phyloP scores from a whole-genome alignment of 768 basidiomycete genomes.

The Tulasnella sp. region DNA sequence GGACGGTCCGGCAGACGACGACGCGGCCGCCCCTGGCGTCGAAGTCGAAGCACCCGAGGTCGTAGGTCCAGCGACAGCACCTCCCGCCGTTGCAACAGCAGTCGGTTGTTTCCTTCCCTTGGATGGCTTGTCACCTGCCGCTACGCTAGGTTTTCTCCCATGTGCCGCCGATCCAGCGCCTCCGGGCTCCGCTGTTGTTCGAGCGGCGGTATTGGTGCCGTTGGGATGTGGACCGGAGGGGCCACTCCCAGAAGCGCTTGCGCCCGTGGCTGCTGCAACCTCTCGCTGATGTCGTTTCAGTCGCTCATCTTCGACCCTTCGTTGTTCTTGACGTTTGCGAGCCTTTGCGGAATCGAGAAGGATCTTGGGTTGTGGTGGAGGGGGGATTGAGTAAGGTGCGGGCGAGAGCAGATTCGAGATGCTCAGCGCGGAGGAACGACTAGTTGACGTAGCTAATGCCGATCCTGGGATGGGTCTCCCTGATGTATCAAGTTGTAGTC shows the following conservation, averaged over 20 bases:
- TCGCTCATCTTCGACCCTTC: conserved; percentile 2
- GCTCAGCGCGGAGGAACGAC: background rate
- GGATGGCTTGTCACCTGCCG: background rate
- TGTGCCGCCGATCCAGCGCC: background rate
- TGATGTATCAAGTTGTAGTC: conserved; percentile 2
- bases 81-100: background rate
- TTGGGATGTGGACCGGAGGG: background rate
- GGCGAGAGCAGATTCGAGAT: conserved; percentile 13
- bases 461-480: background rate
- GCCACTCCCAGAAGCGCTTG: background rate
- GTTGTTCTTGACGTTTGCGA: conserved; percentile 7
- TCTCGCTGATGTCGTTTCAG: conserved; percentile 9
- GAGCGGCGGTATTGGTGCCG: background rate
- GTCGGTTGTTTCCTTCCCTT: conserved; percentile 8
- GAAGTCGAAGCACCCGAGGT: background rate
- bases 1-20: conserved; percentile 3
- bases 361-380: conserved; percentile 9
- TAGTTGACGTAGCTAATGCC: background rate
- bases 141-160: conserved; percentile 1
- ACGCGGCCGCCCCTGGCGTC: background rate
- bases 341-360: conserved; percentile 9
- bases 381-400: conserved; percentile 1
- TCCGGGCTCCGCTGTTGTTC: background rate
- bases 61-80: conserved; percentile 1
- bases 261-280: background rate